Evolutionary conservation across 2,329 filamentous ascomycete species (phyloP), one percentile per base, ranked within the genome.

Genomic region (Microcera coccophila): DNA sequence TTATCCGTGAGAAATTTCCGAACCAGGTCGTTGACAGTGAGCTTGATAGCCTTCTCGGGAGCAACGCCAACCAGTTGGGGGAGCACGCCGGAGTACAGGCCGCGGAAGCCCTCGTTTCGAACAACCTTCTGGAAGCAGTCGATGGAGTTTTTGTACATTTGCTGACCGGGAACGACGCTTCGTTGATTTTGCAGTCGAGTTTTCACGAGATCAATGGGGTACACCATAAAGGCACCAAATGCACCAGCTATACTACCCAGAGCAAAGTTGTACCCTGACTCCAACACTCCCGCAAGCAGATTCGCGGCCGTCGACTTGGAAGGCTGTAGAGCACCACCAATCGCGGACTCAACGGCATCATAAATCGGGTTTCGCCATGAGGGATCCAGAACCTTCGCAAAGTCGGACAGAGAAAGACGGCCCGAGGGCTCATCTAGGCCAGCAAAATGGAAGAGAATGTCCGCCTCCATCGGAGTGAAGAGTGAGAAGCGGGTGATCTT

Each of bases 1-100:
- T 90, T 81, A 59, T 89, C 83, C 3, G 84, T 86, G 60, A 90
- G 84, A 53, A 78, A 76, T 8, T 79, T 76, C 61, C 93, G 84
- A 17, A 94, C 89, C 41, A 98, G 70, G 63, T 98, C 93, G 68
- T 98, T 98, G 60, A 98, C 90, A 0, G 93, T 98, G 50, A 98
- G 81, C 74, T 98, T 98, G 73, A 98, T 98, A 56, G 93, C 93
- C 75, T 98, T 98, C 67, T 98, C 93, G 2, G 93, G 93, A n/a
- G 93, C 93, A 35, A 98, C 93, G 66, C 93, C 93, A 50, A 98
- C 88, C 35, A 98, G 78, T 73, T 98, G 93, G 10, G 93, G 93
- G 39, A 96, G 67, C 16, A 98, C 89, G 62, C 93, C 93, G 38
- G 91, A 95, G 73, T 98, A 98, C 38, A 98, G 70, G 17, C 93